Evolutionary conservation across 106 monocot genomes (phyloP), one percentile per base, ranked within the genome.

Genomic region (Dendrobium officinale): DNA sequence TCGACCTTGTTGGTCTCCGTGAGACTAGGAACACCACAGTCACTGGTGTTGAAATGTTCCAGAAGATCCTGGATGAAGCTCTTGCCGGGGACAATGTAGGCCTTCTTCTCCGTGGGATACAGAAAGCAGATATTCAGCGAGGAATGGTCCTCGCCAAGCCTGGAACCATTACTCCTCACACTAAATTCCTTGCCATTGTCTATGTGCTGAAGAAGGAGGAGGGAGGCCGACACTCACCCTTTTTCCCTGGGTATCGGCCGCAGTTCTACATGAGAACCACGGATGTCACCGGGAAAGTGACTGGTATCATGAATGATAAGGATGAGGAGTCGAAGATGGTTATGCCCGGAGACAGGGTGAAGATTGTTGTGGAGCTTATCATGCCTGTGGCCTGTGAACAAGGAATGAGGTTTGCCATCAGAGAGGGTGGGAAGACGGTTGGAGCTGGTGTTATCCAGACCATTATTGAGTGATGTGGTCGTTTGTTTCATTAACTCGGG

Each of bases 31-130:
- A 1, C 78, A 84, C 89, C 82, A 91, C 85, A 20, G 93, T 93
- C 24, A 93, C 93, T 11, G 93, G 93, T 0, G 93, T 93, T 0
- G 93, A 93, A 75, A 93, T 93, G 95, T 95, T 92, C 83, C 92
- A 92, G 87, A 95, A 95, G 80, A 95, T 85, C 66, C 85, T 95
- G 4, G 91, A 91, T 22, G 93, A 93, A 15, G 93, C 89, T 17
- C 55, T 91, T 33, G 93, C 91, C 9, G 91, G 93, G 0, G 93
- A 93, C 82, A 93, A 93, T 61, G 93, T 91, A 1, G 89, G 91
- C 3, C 80, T 93, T 4, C 85, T 93, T 42, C 88, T 93, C 49
- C 80, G 93, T 41, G 93, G 93, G 9, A 83, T 91, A 17, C 87
- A 89, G 77, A 93, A 91, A 85, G 47, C n/a, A 0, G 91, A 93